Evolutionary conservation across 176 grass and related monocot genomes (phyloP), one percentile per base, ranked within the genome.

Genomic region (Melocanna baccifera): DNA sequence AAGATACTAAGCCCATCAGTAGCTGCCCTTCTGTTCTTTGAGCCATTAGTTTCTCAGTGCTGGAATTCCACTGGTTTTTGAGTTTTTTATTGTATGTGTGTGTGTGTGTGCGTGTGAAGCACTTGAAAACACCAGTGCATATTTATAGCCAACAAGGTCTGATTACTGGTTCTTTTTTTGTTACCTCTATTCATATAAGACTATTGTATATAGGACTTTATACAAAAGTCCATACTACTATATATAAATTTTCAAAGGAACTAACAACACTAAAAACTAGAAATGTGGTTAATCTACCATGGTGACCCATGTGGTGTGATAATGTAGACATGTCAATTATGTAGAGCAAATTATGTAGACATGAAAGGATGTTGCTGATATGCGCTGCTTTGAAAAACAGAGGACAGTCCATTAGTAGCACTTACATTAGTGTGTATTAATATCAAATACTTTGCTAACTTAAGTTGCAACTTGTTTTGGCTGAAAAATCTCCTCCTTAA

Each of bases 71-170:
- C 39, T 61, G 9, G 22, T 41, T 61, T 41, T 14, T 77, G 13
- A 58, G 55, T 7, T 12, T 76, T 52, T 12, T n/a, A 0, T 23
- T 37, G n/a, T n/a, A n/a, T n/a, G n/a, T n/a, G n/a, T n/a, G n/a
- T n/a, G n/a, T n/a, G n/a, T n/a, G n/a, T 76, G 47, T 76, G 3
- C 42, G 7, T 42, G 8, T 62, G 57, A 26, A 25, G 14, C 37
- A 39, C n/a, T 16, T 23, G 20, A 28, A 71, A 18, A 22, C 12
- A 77, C 23, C 40, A 2, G 55, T 25, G 56, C 22, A 66, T 79
- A 72, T 78, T 86, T 86, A 86, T 76, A 76, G 52, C 13, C 12
- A 23, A 57, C 10, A 58, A 58, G 73, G 20, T n/a, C 25, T 58
- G 22, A 23, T 39, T 69, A n/a, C 12, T 70, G 9, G 40, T 70